Conservation (phyloP, 2,329 filamentous ascomycete species). For the Hyphodiscus sp. region DNA sequence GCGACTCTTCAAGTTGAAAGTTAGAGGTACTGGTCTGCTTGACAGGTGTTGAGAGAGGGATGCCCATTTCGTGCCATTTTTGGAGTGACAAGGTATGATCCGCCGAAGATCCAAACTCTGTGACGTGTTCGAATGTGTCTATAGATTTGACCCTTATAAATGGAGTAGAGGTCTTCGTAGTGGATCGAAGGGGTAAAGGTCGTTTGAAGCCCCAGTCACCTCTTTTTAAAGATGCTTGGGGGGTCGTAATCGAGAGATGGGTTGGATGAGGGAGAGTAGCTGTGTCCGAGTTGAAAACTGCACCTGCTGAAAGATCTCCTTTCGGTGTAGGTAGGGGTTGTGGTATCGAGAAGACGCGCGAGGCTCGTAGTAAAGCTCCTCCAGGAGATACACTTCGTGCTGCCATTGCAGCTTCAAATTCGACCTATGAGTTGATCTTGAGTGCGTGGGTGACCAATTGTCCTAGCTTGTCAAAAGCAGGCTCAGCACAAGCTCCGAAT, state of each 20-base stretch:
- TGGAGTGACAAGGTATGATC: conserved; percentile 74
- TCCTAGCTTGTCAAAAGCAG: background rate
- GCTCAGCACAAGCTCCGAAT: background rate
- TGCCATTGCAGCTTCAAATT: conserved; percentile 21
- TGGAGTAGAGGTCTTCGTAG: conserved; percentile 65
- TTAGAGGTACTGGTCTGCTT: background rate
- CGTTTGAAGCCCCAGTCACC: conserved; percentile 95
- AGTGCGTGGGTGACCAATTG: background rate
- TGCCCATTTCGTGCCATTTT: conserved; percentile 79
- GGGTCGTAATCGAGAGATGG: conserved; percentile 74
- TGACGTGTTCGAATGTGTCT: conserved; percentile 82
- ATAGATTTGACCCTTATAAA: conserved; percentile 70
- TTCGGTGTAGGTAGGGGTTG: conserved; percentile 61
- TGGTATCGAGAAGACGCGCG: conserved; percentile 84
- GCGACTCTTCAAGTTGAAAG: background rate
- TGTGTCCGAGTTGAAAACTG: conserved; percentile 52
- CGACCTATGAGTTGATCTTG: background rate
- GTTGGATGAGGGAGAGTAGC: conserved; percentile 76
- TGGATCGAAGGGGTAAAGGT: conserved; percentile 69
- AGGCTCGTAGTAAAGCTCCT: conserved; percentile 70
- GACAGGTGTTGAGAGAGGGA: conserved; percentile 57
- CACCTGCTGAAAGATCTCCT: conserved; percentile 41
- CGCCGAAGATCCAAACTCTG: conserved; percentile 77
- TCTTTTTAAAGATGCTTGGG: conserved; percentile 60
- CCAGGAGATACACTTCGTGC: conserved; percentile 48